Evolutionary conservation across 352 stramenopile species (phyloP).

Genomic region (Phytophthora cryptogea): DNA sequence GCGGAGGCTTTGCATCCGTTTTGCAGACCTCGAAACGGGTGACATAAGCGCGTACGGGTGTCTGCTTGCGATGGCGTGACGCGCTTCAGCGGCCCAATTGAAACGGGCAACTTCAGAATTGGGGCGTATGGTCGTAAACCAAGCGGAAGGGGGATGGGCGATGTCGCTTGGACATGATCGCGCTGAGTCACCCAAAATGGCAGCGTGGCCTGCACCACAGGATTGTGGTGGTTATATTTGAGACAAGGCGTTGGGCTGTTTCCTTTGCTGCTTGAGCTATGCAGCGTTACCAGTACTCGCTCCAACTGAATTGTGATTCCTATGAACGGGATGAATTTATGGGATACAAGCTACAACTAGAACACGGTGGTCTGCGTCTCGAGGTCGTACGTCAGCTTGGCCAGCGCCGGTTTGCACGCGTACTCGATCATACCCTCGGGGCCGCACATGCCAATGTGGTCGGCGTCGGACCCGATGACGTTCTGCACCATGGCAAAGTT

Average conservation of each 20-base stretch:
- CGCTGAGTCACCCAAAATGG: conserved; percentile 32
- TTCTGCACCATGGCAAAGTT: conserved; percentile 84
- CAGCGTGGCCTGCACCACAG: conserved; percentile 5
- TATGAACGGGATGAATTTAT: conserved; percentile 4
- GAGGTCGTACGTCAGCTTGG: conserved; percentile 84
- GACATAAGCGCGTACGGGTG: conserved; percentile 1
- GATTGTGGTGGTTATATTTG: conserved; percentile 11
- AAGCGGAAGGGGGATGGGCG: conserved; percentile 9
- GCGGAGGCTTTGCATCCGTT: no score
- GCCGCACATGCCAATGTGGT: conserved; percentile 91
- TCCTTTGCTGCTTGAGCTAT: conserved; percentile 1
- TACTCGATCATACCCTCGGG: conserved; percentile 95
- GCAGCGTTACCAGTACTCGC: background rate
- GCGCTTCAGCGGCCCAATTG: conserved; percentile 33
- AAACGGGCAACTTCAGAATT: conserved; percentile 19
- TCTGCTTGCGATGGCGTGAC: conserved; percentile 25
- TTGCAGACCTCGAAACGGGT: conserved; percentile 1
- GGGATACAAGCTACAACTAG: conserved; percentile 15
- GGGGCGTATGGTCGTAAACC: conserved; percentile 14
- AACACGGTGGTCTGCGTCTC: conserved; percentile 65
- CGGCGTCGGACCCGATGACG: conserved; percentile 72
- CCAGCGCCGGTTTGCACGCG: conserved; percentile 89
- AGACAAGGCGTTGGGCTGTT: conserved; percentile 6
- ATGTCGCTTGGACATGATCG: conserved; percentile 5
- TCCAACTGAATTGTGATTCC: no score